Conservation (phyloP, 73 alveolate species). For the Tetrahymena borealis region DNA sequence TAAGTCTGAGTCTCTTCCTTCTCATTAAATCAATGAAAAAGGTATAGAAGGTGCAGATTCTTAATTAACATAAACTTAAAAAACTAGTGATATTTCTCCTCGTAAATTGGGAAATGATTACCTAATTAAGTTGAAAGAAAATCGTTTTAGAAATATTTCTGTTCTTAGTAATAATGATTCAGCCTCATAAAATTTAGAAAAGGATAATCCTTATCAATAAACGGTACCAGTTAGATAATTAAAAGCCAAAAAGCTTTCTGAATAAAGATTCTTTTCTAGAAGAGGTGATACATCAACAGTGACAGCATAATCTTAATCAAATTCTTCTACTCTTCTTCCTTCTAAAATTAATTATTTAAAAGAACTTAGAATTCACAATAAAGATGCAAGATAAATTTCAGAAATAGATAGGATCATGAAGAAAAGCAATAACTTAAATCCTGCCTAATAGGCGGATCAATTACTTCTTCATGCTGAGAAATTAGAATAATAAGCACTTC, state of each 20-base stretch:
- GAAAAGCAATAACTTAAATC: background rate
- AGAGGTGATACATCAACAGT: too few relatives aligned
- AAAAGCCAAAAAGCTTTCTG: background rate
- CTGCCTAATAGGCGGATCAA: background rate
- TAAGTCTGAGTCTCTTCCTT: background rate
- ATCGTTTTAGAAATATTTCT: background rate
- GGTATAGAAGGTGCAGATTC: background rate
- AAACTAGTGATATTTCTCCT: constrained; percentile 18
- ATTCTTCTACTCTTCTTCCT: background rate
- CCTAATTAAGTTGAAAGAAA: background rate
- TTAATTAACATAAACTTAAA: constrained; percentile 1
- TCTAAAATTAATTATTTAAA: background rate
- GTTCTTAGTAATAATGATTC: background rate
- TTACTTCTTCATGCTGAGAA: background rate
- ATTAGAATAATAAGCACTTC: background rate
- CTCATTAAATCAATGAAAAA: background rate
- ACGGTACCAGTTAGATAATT: background rate
- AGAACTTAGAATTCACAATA: background rate
- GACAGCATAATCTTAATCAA: too few relatives aligned
- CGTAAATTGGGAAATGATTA: constrained; percentile 24
- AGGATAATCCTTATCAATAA: background rate
- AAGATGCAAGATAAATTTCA: background rate
- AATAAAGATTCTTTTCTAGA: background rate
- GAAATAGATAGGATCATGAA: background rate
- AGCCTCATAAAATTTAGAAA: background rate